A percentile compares a stretch with the other conserved stretches of the same genome.
Evolutionary conservation across 2,329 filamentous ascomycete species (phyloP).

Genomic region (Monosporascus sp.): DNA sequence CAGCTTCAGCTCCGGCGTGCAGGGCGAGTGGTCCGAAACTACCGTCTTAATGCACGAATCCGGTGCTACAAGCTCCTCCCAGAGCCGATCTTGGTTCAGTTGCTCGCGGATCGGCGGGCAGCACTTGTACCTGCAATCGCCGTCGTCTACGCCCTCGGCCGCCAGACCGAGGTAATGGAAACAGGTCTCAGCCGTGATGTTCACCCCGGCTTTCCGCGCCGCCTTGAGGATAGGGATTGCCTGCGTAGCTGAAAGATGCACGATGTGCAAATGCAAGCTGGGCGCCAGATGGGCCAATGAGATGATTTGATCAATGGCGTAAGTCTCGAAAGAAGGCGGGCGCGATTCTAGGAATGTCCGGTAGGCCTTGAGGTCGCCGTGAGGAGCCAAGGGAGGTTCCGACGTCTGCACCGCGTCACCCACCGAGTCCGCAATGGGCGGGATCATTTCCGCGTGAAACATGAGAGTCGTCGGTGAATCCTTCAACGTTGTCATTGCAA

Average conservation of each 20-base stretch:
- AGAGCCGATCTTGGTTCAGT: conserved; percentile 77
- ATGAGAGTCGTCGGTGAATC: conserved; percentile 85
- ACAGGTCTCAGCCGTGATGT: conserved; percentile 91
- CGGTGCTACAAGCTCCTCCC: conserved; percentile 67
- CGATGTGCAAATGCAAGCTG: conserved; percentile 81
- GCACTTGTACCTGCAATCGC: conserved; percentile 91
- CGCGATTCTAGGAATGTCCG: conserved; percentile 88
- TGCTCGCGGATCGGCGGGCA: conserved; percentile 84
- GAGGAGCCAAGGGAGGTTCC: conserved; percentile 62
- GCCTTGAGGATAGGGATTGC: conserved; percentile 75
- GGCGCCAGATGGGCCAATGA: conserved; percentile 76
- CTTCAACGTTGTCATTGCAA: conserved; percentile 76
- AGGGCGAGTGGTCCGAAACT: conserved; percentile 93
- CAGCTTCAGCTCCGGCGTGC: conserved; percentile 89
- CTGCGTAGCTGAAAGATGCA: conserved; percentile 85
- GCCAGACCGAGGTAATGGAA: conserved; percentile 89
- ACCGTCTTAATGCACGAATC: conserved; percentile 86
- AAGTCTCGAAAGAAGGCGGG: conserved; percentile 84
- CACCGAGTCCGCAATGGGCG: conserved; percentile 75
- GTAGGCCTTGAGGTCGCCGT: conserved; percentile 71
- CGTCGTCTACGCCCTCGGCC: conserved; percentile 73
- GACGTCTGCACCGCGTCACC: conserved; percentile 71
- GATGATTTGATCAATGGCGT: conserved; percentile 81
- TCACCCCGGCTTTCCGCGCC: conserved; percentile 67
- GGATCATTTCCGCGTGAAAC: conserved; percentile 99